Base-by-base conservation (phyloP, 345 rosid genomes). In the Pugionium dolabratum region DNA sequence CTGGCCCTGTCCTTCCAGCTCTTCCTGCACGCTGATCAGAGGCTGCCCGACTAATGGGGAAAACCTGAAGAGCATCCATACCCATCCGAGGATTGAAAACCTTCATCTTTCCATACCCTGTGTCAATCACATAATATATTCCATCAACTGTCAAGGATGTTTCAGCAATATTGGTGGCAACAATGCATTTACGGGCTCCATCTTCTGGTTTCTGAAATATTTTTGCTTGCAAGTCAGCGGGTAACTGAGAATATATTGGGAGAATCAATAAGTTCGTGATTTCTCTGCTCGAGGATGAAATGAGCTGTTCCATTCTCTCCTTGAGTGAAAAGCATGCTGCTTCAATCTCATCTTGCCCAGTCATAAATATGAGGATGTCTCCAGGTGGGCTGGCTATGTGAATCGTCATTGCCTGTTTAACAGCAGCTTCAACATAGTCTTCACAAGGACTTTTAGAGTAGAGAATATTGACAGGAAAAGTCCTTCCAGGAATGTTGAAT, bases 1-100 rank as follows among this genome's bases (percentile, higher is more conserved):
- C 99, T 0, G 97, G 99, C 57, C 99, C 99, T 49, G 99, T 94
- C 81, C 99, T 85, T 55, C 99, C 99, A 48, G 97, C 99, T 67
- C 99, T 91, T 59, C 99, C 99, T 10, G 97, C 85, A 54, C 96
- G 99, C 73, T 94, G 99, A 65, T 94, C 97, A 35, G 99, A 86
- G 64, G 95, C 97, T 39, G 99, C 97, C 50, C 90, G 97, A 62
- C 96, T 94, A n/a, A 81, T 85, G 3, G 99, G 99, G 71, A 90
- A 90, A 56, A 94, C 95, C 72, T 90, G 99, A 35, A 94, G 95
- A 34, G 99, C 96, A 76, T 94, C 99, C 99, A 94, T 94, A 72
- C 97, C 99, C 99, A 94, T 90, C 79, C 86, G 84, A 9, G 99
- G 97, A 71, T 94, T 94, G 78, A 90, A 94, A 61, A 90, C 97